A percentile compares a stretch with the other conserved stretches of the same genome.
Conservation (phyloP, 1,284 basidiomycete genomes). For the Ustilago esculenta region DNA sequence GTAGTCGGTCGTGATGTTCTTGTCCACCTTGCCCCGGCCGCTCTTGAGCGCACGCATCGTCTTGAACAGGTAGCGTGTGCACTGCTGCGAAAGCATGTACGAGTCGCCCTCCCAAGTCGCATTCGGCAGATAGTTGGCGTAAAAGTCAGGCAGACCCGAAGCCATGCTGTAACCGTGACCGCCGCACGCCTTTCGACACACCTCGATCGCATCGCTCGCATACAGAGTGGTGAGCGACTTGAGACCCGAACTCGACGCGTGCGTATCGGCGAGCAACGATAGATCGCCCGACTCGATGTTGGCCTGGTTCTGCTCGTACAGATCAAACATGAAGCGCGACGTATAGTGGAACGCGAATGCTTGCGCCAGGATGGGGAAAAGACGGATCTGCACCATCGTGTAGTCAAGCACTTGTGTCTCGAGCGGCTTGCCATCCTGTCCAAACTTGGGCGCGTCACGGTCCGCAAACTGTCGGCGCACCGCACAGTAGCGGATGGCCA, state of each 20-base stretch:
- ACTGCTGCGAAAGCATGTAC: constrained; percentile 68
- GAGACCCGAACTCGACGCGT: constrained; percentile 66
- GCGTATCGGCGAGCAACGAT: constrained; percentile 67
- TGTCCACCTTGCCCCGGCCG: constrained; percentile 45
- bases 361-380: constrained; percentile 68
- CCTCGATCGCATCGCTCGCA: constrained; percentile 67
- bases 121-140: constrained; percentile 57
- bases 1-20: constrained; percentile 66
- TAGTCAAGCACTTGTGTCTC: constrained; percentile 68
- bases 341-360: constrained; percentile 69
- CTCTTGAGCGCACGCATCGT: constrained; percentile 60
- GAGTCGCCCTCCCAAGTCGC: constrained; percentile 68
- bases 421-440: constrained; percentile 61
- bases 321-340: constrained; percentile 65
- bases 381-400: constrained; percentile 67
- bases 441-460: constrained; percentile 66
- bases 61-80: constrained; percentile 68
- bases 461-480: constrained; percentile 68
- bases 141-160: constrained; percentile 60
- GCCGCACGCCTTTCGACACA: constrained; percentile 67
- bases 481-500: constrained; percentile 68
- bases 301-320: constrained; percentile 66
- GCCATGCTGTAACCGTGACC: constrained; percentile 67
- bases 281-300: constrained; percentile 66
- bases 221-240: constrained; percentile 67